These are phyloP conservation scores for Wallacemonas rigidus DNA, from an alignment of 208 protist genomes.

Conservation along the genomic window DNA sequence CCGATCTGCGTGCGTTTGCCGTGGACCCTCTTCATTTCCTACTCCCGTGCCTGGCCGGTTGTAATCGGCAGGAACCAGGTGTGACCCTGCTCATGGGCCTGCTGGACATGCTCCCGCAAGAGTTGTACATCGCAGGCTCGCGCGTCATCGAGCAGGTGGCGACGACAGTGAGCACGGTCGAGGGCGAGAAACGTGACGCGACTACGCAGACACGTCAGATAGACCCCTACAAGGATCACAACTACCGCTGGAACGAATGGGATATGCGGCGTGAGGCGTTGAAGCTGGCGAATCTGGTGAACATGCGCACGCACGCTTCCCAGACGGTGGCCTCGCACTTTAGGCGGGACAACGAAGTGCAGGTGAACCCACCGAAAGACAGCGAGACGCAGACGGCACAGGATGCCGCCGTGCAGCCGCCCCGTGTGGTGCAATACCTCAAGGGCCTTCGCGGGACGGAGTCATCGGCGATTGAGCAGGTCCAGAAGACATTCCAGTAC, in stretches of 20 bases:
- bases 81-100: constrained; percentile 64
- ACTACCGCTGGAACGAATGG: constrained; percentile 95
- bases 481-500: constrained; percentile 78
- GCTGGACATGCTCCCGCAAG: constrained; percentile 52
- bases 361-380: constrained; percentile 70
- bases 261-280: constrained; percentile 89
- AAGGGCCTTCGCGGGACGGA: constrained; percentile 86
- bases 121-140: constrained; percentile 84
- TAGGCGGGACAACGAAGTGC: constrained; percentile 77
- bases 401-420: constrained; percentile 81
- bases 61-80: constrained; percentile 41
- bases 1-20: constrained; percentile 49
- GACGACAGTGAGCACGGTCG: background rate
- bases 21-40: constrained; percentile 52
- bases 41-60: constrained; percentile 31
- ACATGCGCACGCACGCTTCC: constrained; percentile 84
- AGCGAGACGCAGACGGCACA: constrained; percentile 80
- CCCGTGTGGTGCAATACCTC: constrained; percentile 84
- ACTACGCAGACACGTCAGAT: constrained; percentile 89
- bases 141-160: constrained; percentile 41
- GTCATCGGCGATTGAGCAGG: constrained; percentile 77
- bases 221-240: constrained; percentile 83
- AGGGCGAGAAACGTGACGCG: constrained; percentile 25
- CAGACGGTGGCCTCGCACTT: constrained; percentile 89
- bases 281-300: constrained; percentile 88